Base-by-base conservation (phyloP, 176 grass and related monocot species). In the Musa schizocarpa region DNA sequence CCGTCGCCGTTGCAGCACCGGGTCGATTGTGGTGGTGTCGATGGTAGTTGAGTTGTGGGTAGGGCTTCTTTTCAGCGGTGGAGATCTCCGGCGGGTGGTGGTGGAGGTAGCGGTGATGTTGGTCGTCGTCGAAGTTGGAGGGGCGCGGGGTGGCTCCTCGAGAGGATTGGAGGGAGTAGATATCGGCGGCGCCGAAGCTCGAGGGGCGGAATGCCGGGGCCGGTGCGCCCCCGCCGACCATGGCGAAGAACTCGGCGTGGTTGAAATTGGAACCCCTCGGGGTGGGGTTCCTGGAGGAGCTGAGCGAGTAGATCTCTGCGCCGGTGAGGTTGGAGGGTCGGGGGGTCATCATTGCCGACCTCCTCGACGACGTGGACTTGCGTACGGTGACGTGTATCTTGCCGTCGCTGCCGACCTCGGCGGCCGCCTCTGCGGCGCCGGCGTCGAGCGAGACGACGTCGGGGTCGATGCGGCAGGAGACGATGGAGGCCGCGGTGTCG, bases 171-270 rank as follows among this genome's bases (percentile, higher is more conserved):
- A 89, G 25, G 4, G 89, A 92, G 78, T 87, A 87, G 57, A 88
- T 71, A 54, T 88, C 89, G 6, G 81, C 76, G 19, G 89, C 59
- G 65, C 85, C 85, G 73, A 96, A 96, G 83, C 80, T 96, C 34
- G 93, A 90, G 9, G 74, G 85, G 25, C 83, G 70, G n/a, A 82
- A 43, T 11, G 92, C 48, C 3, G 81, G 73, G 3, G 81, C 77
- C 13, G 83, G 83, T 54, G 84, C 81, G 1, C 84, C 83, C 2
- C 82, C 86, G 43, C 85, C 90, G 53, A 91, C 94, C 86, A 85
- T 85, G 74, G 90, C 88, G 50, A 91, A 84, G 83, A 98, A 98
- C 74, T 98, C 94, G 5, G 86, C 83, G 73, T 93, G 88, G 88
- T 86, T 93, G 76, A 98, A 98, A 79, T 86, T 86, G 49, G 90